Percentiles rank a stretch among this genome's conserved stretches.
Conservation (phyloP, 176 grass and related monocot species). For the Aechmea fasciata region DNA sequence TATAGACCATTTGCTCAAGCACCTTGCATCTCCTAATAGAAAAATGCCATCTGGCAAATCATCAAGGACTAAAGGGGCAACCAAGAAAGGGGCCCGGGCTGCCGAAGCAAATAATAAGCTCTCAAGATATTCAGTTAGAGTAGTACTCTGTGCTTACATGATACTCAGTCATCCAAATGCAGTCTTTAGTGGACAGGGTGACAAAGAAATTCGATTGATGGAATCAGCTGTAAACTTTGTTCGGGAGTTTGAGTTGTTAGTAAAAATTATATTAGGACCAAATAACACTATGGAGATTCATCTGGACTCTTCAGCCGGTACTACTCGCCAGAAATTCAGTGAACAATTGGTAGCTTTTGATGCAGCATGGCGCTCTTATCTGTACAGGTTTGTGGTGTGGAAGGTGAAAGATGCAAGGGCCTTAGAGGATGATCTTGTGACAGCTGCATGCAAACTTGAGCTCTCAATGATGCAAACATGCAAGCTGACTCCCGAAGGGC, state of each 20-base stretch:
- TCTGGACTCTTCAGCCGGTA: slow-evolving; percentile 10
- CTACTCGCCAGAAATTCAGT: slow-evolving; percentile 33
- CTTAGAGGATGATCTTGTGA: slow-evolving; percentile 93
- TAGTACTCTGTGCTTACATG: slow-evolving; percentile 96
- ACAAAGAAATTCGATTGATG: slow-evolving; percentile 54
- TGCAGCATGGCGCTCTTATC: slow-evolving; percentile 68
- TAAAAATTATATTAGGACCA: slow-evolving; percentile 46
- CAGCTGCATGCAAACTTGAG: slow-evolving; percentile 86
- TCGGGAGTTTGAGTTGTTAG: slow-evolving; percentile 47
- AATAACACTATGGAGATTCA: slow-evolving; percentile 17
- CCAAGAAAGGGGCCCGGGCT: slow-evolving; percentile 33
- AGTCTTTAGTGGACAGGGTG: slow-evolving; percentile 86
- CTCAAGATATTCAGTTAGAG: slow-evolving; percentile 67
- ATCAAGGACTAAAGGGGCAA: slow-evolving; percentile 22
- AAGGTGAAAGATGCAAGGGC: slow-evolving; percentile 91
- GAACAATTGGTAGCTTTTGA: slow-evolving; percentile 58
- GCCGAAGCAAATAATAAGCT: slow-evolving; percentile 38
- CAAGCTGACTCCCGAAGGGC: slow-evolving; percentile 41
- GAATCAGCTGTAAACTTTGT: slow-evolving; percentile 59
- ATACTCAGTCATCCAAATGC: slow-evolving; percentile 88
- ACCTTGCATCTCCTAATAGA: slow-evolving; percentile 66
- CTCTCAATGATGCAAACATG: slow-evolving; percentile 99
- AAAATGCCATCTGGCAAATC: slow-evolving; percentile 27
- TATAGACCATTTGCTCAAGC: slow-evolving; percentile 89
- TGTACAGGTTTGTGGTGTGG: slow-evolving; percentile 91